Base-by-base conservation (phyloP, 208 protist genomes). In the Crithidia expoeki region DNA sequence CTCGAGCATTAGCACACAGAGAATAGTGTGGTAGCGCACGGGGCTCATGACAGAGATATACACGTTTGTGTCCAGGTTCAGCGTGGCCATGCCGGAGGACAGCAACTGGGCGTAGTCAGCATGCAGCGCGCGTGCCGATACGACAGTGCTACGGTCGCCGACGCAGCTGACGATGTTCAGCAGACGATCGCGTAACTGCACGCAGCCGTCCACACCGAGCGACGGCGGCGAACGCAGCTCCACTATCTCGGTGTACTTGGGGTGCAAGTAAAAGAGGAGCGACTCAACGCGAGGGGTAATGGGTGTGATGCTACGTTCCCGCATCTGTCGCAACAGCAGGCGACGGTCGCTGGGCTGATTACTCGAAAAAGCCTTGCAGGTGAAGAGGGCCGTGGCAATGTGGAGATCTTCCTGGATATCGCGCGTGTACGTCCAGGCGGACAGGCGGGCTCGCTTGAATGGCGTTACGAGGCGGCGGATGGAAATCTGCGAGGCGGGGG, bases 301-400 rank as follows among this genome's bases (percentile, higher is more conserved):
- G 28, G 79, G 62, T 1, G 75, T 65, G 57, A 68, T 59, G 28
- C 74, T 72, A 30, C 72, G 62, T 33, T 60, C 55, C 12, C 47
- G 55, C 32, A 72, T 67, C n/a, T 76, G 61, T 17, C 44, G 49
- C 5, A 57, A 49, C 25, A 52, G 30, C 17, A 62, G 17, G n/a
- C 57, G 50, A 17, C 56, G 53, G 25, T 65, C 68, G 10, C 56
- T 33, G 25, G 60, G 50, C 14, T 60, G 55, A 49, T 55, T 61
- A 10, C 70, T 73, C 12, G 79, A 83, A n/a, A 92, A 80, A 2
- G 70, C 68, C 28, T 77, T 65, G 74, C 84, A 92, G 9, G 90
- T 92, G 66, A 89, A 79, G 59, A 95, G 76, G 10, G 86, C 85
- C 12, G 90, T 87, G 21, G 76, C 76, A 23, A 88, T 83, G 50